These are phyloP conservation scores for Wallemia ichthyophaga DNA, from an alignment of 1,284 basidiomycete genomes.

Conservation along the genomic window DNA sequence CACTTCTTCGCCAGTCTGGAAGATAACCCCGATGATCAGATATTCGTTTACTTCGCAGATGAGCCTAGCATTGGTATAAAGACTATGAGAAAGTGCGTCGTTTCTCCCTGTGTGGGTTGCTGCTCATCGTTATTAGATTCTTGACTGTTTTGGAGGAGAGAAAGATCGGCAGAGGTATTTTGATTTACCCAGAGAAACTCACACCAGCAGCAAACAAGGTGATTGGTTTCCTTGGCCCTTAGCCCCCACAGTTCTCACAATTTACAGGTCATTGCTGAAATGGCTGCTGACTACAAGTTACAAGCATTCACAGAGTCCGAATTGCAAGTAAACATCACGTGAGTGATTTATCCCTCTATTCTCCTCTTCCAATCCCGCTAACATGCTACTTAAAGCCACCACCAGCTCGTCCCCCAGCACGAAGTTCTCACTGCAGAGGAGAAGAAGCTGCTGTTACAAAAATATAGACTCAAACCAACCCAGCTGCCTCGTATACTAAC, in stretches of 20 bases:
- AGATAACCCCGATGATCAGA: slow-evolving; percentile 39
- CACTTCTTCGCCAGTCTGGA: slow-evolving; percentile 58
- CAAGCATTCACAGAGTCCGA: slow-evolving; percentile 95
- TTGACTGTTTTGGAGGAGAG: slow-evolving; percentile 65
- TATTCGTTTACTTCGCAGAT: slow-evolving; percentile 80
- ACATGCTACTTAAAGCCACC: slow-evolving; percentile 16
- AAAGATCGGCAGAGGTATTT: slow-evolving; percentile 63
- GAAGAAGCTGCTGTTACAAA: slow-evolving; percentile 58
- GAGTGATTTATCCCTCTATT: slow-evolving; percentile 10
- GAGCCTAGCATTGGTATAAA: slow-evolving; percentile 79
- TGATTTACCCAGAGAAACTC: slow-evolving; percentile 89
- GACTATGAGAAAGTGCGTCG: slow-evolving; percentile 67
- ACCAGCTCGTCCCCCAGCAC: slow-evolving; percentile 80
- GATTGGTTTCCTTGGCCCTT: slow-evolving; percentile 8
- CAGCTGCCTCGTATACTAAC: slow-evolving; percentile 91
- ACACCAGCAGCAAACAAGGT: slow-evolving; percentile 86
- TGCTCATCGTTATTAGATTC: slow-evolving; percentile 24
- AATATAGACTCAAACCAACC: slow-evolving; percentile 92
- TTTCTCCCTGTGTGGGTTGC: neutral
- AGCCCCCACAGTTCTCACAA: neutral
- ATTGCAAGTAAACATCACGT: slow-evolving; percentile 86
- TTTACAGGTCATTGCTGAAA: slow-evolving; percentile 50
- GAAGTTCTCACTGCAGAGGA: slow-evolving; percentile 60
- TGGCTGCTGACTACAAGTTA: slow-evolving; percentile 54
- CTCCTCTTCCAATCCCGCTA: neutral